phyloP scores from a whole-genome alignment of 371 early-diverging fungal genomes.

The Zychaea mexicana region DNA sequence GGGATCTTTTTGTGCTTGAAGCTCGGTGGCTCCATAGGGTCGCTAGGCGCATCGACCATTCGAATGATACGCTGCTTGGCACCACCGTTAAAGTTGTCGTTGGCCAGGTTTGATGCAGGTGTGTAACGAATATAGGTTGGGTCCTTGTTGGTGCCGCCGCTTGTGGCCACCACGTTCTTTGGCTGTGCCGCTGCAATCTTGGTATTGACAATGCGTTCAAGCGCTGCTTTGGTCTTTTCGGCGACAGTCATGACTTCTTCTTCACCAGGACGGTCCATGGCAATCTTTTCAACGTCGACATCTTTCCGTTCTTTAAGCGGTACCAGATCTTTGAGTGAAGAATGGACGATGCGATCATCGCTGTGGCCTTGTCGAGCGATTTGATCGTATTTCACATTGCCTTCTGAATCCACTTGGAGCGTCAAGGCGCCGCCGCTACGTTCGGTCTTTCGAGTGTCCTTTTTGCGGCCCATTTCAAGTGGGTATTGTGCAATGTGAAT shows the following conservation, averaged over 20 bases:
- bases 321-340: constrained; percentile 80
- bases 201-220: constrained; percentile 87
- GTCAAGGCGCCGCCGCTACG: constrained; percentile 76
- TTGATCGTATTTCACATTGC: constrained; percentile 90
- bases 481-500: constrained; percentile 91
- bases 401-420: constrained; percentile 87
- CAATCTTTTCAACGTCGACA: constrained; percentile 67
- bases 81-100: constrained; percentile 65
- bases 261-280: constrained; percentile 76
- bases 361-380: constrained; percentile 80
- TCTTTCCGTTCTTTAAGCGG: constrained; percentile 79
- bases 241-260: constrained; percentile 83
- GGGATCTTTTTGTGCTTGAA: constrained; percentile 93
- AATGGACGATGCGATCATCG: constrained; percentile 78
- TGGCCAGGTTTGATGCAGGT: constrained; percentile 68
- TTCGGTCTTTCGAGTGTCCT: constrained; percentile 35
- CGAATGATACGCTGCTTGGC: constrained; percentile 85
- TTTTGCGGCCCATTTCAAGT: constrained; percentile 89
- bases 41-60: constrained; percentile 93
- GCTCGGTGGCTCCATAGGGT: constrained; percentile 95
- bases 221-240: constrained; percentile 84
- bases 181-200: constrained; percentile 75
- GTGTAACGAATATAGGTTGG: constrained; percentile 92
- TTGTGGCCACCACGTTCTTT: constrained; percentile 53
- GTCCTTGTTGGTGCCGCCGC: constrained; percentile 61